Percentiles rank a stretch among this genome's conserved stretches.
Conservation (phyloP, 1,284 basidiomycete genomes). For the Ganoderma resinaceum region DNA sequence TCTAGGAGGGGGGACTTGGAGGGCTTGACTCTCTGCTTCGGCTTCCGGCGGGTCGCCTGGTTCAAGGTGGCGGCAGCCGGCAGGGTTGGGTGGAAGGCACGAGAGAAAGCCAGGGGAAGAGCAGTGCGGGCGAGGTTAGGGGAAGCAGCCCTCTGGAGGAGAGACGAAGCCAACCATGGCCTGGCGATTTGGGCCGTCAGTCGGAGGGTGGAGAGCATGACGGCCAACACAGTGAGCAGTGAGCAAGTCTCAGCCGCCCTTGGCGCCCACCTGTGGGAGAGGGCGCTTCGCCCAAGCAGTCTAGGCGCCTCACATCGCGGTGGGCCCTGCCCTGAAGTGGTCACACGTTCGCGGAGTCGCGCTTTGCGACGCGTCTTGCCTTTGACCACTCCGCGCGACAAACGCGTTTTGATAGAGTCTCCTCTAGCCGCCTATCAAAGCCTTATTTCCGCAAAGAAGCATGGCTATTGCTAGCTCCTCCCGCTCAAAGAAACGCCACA, state of each 20-base stretch:
- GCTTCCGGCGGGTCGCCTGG: constrained; percentile 75
- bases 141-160: constrained; percentile 18
- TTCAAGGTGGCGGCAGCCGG: constrained; percentile 75
- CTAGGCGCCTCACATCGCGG: constrained; percentile 36
- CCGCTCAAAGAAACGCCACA: constrained; percentile 45
- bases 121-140: constrained; percentile 23
- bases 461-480: constrained; percentile 56
- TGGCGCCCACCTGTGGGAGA: neutral
- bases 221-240: constrained; percentile 19
- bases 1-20: constrained; percentile 83
- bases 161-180: constrained; percentile 27
- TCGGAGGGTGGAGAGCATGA: constrained; percentile 56
- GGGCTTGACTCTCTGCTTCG: constrained; percentile 56
- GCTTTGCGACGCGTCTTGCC: constrained; percentile 29
- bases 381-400: constrained; percentile 3
- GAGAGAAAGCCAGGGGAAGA: constrained; percentile 35
- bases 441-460: neutral
- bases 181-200: constrained; percentile 37
- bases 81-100: constrained; percentile 72
- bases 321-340: constrained; percentile 46
- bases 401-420: constrained; percentile 10
- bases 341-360: constrained; percentile 29
- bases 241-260: neutral
- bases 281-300: neutral
- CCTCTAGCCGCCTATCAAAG: neutral